Base-by-base conservation (phyloP, 441 rosid species). In the Adansonia rubrostipa region DNA sequence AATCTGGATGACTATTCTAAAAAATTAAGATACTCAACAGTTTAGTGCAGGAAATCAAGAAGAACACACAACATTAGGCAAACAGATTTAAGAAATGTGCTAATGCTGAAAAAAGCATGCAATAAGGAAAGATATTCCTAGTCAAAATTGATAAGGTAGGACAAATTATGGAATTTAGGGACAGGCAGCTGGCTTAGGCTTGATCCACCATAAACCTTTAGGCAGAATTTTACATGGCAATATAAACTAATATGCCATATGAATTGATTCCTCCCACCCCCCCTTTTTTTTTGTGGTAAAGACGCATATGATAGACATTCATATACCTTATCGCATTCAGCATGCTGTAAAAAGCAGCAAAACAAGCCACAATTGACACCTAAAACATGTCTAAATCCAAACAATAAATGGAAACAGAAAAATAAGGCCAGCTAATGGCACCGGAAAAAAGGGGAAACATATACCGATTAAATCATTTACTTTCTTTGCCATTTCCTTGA, bases 401-500 rank as follows among this genome's bases (percentile, higher is more conserved):
- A 42, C 1, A 44, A 19, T 17, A 44, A 6, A 13, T 50, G 56
- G 14, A 51, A 51, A 51, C 17, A 56, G 17, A 15, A 72, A 72
- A 56, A 70, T 57, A 36, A 8, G 28, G 71, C 66, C 51, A 20
- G 40, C 22, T 4, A 19, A 44, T 44, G 72, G 36, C 54, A 10
- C 20, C 36, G 20, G 22, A 9, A 56, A 17, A 56, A 0, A 15
- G 61, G 61, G 2, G 2, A 56, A 17, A 1, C 24, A 9, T 86
- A 80, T 88, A 95, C 99, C 97, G 71, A 95, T 88, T 9, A 94
- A 87, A 79, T 96, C 99, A 17, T 96, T 96, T 70, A 96, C 89
- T 82, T 83, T 96, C 91, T 96, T 92, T 0, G 97, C 97, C 82
- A 92, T 86, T 9, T 94, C 97, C 82, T 94, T 96, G 47, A 94